Percentiles rank a stretch among this genome's conserved stretches.
phyloP scores from a whole-genome alignment of 164 flowering plant species.

The Cinnamomum chago region DNA sequence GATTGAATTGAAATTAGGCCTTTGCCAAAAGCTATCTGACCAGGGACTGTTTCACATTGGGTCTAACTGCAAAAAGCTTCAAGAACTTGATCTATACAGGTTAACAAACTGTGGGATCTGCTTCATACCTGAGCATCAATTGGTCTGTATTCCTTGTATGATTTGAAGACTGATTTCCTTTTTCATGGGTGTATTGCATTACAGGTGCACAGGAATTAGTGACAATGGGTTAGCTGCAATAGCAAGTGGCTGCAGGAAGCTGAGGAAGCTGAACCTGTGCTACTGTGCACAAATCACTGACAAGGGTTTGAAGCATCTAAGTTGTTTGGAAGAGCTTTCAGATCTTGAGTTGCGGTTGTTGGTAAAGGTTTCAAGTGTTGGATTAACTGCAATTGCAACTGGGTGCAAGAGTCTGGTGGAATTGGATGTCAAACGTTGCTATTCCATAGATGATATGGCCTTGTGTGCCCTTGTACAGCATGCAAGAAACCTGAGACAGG shows the following conservation, averaged over 20 bases:
- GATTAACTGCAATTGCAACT: conserved; percentile 47
- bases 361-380: conserved; percentile 39
- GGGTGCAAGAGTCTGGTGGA: conserved; percentile 56
- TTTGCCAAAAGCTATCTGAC: conserved; percentile 50
- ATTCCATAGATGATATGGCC: conserved; percentile 46
- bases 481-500: conserved; percentile 60
- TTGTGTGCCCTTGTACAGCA: conserved; percentile 58
- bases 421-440: conserved; percentile 62
- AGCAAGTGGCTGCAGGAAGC: conserved; percentile 57
- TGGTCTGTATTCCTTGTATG: neutral
- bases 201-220: conserved; percentile 58
- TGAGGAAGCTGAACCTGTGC: conserved; percentile 53
- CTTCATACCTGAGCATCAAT: neutral
- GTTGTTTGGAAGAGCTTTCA: conserved; percentile 43
- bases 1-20: conserved; percentile 48
- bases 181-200: neutral
- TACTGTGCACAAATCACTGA: conserved; percentile 57
- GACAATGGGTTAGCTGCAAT: conserved; percentile 58
- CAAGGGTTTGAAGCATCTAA: conserved; percentile 40
- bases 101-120: conserved; percentile 12
- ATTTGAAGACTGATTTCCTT: neutral
- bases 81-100: conserved; percentile 74
- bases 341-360: conserved; percentile 61
- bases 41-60: conserved; percentile 53
- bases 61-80: conserved; percentile 41